Evolutionary conservation across 257 asterid species (phyloP), one percentile per base, ranked within the genome.

Genomic region (Fraxinus excelsior): DNA sequence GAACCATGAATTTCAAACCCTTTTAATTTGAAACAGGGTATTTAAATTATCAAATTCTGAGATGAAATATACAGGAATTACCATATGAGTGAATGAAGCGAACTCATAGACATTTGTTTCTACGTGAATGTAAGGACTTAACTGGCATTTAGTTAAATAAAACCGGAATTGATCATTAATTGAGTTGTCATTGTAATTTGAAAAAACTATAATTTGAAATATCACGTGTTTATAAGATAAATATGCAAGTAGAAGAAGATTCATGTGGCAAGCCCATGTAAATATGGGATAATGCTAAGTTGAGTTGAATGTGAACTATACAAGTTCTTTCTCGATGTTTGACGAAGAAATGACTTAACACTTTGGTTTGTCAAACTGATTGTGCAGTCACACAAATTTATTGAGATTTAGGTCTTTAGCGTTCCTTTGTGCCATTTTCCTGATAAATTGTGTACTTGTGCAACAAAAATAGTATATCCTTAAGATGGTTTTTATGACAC

Each of bases 21-120:
- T 66, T 75, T 72, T 16, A 13, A 13, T 1, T 19, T 38, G 56
- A 40, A 56, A 13, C 66, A 19, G 12, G 35, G 13, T 60, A 8
- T 70, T 71, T 34, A 12, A 21, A 16, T 32, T 21, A 70, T 13
- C 78, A 19, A 12, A 38, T 73, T 77, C 44, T 74, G 65, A 31
- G 56, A 21, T 70, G 35, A 58, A n/a, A 49, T 67, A 29, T 65
- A 44, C 74, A n/a, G 38, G 62, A 23, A 38, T 25, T 62, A 26
- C 7, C 19, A 25, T 25, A 23, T 25, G 34, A 62, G 26, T 9
- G 35, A 62, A 62, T 25, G 68, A 26, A 23, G 68, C 4, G 34
- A 62, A 25, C 31, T 23, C 32, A 0, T 62, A 21, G 32, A 2
- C 67, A 25, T 2, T 23, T 8, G 0, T 19, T 51, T 1, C 8